These are phyloP conservation scores for Calonectria pauciramosa DNA, from an alignment of 2,329 filamentous ascomycete species.

Conservation along the genomic window DNA sequence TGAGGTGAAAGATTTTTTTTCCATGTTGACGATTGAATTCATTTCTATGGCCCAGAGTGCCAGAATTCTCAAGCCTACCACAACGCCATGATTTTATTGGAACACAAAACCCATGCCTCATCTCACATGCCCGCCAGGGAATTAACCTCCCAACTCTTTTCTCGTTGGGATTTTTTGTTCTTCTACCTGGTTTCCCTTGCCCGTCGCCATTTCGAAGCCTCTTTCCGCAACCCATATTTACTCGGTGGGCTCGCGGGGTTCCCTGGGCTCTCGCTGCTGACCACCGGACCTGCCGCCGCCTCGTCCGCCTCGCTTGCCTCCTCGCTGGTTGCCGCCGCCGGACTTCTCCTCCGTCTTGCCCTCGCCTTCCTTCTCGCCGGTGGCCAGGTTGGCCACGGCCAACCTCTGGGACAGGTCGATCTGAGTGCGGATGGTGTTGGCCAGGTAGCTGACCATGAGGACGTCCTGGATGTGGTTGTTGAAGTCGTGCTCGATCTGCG, in stretches of 20 bases:
- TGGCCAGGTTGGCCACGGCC: slow-evolving; percentile 79
- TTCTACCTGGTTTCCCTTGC: slow-evolving; percentile 32
- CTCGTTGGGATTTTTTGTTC: slow-evolving; percentile 33
- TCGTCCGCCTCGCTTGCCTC: slow-evolving; percentile 65
- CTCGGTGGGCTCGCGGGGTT: slow-evolving; percentile 57
- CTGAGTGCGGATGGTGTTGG: slow-evolving; percentile 98
- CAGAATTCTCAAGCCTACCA: slow-evolving; percentile 51
- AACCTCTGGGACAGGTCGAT: slow-evolving; percentile 97
- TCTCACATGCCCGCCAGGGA: slow-evolving; percentile 46
- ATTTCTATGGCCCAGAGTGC: slow-evolving; percentile 50
- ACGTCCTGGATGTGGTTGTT: slow-evolving; percentile 99
- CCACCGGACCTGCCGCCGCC: slow-evolving; percentile 65
- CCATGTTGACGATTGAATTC: slow-evolving; percentile 51
- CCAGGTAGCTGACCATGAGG: slow-evolving; percentile 96
- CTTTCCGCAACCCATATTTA: slow-evolving; percentile 22
- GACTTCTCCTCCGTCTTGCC: slow-evolving; percentile 60
- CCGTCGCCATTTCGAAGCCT: not conserved
- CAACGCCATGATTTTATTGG: slow-evolving; percentile 55
- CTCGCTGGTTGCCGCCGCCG: slow-evolving; percentile 58
- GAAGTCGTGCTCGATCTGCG: slow-evolving; percentile 96
- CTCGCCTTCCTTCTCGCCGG: slow-evolving; percentile 64
- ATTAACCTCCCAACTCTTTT: slow-evolving; percentile 32
- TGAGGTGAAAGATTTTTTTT: slow-evolving; percentile 27
- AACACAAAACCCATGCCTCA: slow-evolving; percentile 50
- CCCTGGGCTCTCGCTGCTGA: slow-evolving; percentile 64